phyloP scores from a whole-genome alignment of 805 yeast genomes.

The Wickerhamiella cacticola region DNA sequence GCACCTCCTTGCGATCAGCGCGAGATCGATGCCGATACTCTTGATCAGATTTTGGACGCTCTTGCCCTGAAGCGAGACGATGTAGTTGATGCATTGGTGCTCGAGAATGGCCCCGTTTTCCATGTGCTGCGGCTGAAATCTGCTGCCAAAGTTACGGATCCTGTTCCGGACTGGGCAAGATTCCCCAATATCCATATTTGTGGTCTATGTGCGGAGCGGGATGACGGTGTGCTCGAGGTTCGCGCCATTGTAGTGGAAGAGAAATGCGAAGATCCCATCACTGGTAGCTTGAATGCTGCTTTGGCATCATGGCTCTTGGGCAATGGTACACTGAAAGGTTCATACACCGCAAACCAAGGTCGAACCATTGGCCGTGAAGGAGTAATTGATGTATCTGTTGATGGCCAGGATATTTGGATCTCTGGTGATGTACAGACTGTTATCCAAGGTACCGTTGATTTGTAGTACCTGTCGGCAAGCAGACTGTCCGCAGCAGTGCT shows the following conservation, averaged over 20 bases:
- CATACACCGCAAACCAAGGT: conserved; percentile 19
- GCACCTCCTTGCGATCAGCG: background rate
- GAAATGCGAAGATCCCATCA: conserved; percentile 10
- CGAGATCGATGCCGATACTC: background rate
- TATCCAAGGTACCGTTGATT: conserved; percentile 8
- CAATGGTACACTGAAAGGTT: background rate
- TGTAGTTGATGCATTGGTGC: background rate
- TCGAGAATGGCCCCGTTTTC: conserved; percentile 5
- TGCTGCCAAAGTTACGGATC: background rate
- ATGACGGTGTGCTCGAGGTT: conserved; percentile 8
- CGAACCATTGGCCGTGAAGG: conserved; percentile 17
- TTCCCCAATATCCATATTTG: background rate
- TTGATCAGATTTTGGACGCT: background rate
- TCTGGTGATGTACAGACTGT: conserved; percentile 14
- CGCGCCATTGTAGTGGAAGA: background rate
- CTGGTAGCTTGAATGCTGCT: conserved; percentile 22
- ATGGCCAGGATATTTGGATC: conserved; percentile 15
- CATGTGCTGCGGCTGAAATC: background rate
- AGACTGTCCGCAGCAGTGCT: no score
- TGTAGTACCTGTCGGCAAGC: background rate
- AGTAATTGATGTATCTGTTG: conserved; percentile 13
- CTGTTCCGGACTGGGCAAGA: background rate
- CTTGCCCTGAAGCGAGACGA: background rate
- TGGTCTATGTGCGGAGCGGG: conserved; percentile 7
- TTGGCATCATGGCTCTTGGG: conserved; percentile 16